These are phyloP conservation scores for Daedaleopsis nitida DNA, from an alignment of 768 basidiomycete species.

Conservation along the genomic window DNA sequence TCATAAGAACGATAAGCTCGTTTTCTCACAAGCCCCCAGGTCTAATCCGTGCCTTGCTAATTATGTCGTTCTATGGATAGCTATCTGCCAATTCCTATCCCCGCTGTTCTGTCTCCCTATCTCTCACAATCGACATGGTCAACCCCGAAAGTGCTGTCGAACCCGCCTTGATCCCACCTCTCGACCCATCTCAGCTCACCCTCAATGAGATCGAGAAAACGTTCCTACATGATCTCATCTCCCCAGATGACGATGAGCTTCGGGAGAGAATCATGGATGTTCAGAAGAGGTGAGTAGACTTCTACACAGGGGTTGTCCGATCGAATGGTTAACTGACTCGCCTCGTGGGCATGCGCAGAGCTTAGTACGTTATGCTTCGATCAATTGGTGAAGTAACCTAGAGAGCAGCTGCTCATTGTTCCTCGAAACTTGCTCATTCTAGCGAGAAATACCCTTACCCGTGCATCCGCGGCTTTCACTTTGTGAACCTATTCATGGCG, in stretches of 20 bases:
- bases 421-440: background rate
- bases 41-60: background rate
- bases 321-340: background rate
- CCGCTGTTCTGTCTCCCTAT: background rate
- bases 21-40: no score
- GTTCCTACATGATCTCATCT: constrained; percentile 28
- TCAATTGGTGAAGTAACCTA: no score
- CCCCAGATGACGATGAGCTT: constrained; percentile 27
- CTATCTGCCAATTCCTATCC: no score
- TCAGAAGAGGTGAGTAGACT: constrained; percentile 26
- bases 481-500: constrained; percentile 32
- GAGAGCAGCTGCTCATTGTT: background rate
- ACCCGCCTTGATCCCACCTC: constrained; percentile 20
- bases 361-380: constrained; percentile 27
- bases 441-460: constrained; percentile 35
- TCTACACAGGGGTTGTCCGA: background rate
- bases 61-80: no score
- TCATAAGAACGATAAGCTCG: no score
- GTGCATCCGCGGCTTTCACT: constrained; percentile 36
- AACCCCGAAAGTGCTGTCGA: constrained; percentile 10
- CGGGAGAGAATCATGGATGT: constrained; percentile 27
- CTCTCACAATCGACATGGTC: background rate
- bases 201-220: constrained; percentile 21
- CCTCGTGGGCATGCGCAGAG: constrained; percentile 16
- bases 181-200: constrained; percentile 25